Conservation (phyloP, 805 yeast genomes). For the Lachancea kluyveri region DNA sequence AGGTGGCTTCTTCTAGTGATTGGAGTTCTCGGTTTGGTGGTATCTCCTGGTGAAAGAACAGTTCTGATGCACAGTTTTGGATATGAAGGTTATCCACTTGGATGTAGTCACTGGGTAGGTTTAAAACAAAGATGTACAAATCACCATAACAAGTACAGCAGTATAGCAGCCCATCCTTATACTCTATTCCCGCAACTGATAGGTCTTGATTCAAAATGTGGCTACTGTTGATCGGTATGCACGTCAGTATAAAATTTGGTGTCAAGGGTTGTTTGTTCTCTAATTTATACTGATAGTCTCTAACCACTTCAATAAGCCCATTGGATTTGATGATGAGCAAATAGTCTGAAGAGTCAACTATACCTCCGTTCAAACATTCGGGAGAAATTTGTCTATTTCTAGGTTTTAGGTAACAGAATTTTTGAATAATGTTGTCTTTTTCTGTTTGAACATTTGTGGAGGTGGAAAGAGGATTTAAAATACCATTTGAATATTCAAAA, state of each 20-base stretch:
- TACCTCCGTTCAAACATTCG: slow-evolving; percentile 1
- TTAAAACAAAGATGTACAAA: slow-evolving; percentile 20
- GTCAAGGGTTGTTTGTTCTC: slow-evolving; percentile 7
- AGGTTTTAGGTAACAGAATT: slow-evolving; percentile 24
- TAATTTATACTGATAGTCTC: slow-evolving; percentile 18
- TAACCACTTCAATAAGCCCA: slow-evolving; percentile 25
- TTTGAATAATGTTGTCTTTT: slow-evolving; percentile 15
- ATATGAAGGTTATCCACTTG: slow-evolving; percentile 14
- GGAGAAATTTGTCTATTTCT: slow-evolving; percentile 9
- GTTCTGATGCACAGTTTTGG: slow-evolving; percentile 5
- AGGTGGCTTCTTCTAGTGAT: slow-evolving; percentile 12
- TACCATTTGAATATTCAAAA: slow-evolving; percentile 13
- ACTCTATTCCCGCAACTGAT: slow-evolving; percentile 21
- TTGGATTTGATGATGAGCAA: slow-evolving; percentile 24
- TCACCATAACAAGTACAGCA: slow-evolving; percentile 22
- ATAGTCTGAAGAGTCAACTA: slow-evolving; percentile 22
- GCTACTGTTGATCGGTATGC: slow-evolving; percentile 17
- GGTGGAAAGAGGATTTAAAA: background rate
- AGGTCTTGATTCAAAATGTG: slow-evolving; percentile 8
- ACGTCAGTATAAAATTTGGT: slow-evolving; percentile 18
- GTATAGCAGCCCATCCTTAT: slow-evolving; percentile 21
- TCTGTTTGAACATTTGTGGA: slow-evolving; percentile 7
- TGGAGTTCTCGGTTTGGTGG: slow-evolving; percentile 7
- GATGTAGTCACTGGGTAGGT: slow-evolving; percentile 21
- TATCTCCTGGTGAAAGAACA: slow-evolving; percentile 1